phyloP scores from a whole-genome alignment of 2,329 filamentous ascomycete genomes.

The Aspergillus nomiae region DNA sequence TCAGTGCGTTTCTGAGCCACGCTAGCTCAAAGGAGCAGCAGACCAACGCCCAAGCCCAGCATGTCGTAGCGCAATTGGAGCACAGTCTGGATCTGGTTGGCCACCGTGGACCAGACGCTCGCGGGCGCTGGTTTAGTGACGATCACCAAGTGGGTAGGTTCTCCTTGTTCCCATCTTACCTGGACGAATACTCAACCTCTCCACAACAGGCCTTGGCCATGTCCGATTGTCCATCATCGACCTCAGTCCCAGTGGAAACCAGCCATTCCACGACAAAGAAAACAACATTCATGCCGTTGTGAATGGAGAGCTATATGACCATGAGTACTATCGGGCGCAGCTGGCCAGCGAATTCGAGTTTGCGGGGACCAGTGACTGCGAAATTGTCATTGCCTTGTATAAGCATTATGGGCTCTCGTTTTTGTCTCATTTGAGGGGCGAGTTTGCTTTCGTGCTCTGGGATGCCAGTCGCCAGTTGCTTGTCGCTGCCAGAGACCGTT shows the following conservation, averaged over 20 bases:
- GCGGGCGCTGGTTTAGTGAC: neutral
- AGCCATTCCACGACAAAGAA: slow-evolving; percentile 48
- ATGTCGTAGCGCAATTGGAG: neutral
- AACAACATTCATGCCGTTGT: slow-evolving; percentile 56
- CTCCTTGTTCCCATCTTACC: no score
- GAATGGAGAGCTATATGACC: slow-evolving; percentile 61
- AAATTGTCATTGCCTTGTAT: slow-evolving; percentile 58
- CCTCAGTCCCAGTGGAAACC: slow-evolving; percentile 23
- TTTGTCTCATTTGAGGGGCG: slow-evolving; percentile 53
- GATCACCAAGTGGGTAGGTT: neutral
- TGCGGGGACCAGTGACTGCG: slow-evolving; percentile 51
- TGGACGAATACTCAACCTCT: no score
- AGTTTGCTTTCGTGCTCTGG: slow-evolving; percentile 57
- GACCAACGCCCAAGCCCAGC: neutral
- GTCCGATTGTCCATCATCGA: slow-evolving; percentile 50
- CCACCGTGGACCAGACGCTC: neutral
- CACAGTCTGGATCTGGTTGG: neutral
- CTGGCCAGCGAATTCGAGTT: slow-evolving; percentile 48
- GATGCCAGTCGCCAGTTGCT: slow-evolving; percentile 48
- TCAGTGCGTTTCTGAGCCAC: neutral
- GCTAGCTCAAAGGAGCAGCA: neutral
- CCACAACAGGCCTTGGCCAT: slow-evolving; percentile 43
- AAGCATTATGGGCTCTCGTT: slow-evolving; percentile 51
- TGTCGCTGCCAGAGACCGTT: slow-evolving; percentile 56
- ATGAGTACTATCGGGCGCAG: slow-evolving; percentile 46